Conservation (phyloP, 495 filamentous ascomycete genomes). For the Podospora pseudopauciseta region DNA sequence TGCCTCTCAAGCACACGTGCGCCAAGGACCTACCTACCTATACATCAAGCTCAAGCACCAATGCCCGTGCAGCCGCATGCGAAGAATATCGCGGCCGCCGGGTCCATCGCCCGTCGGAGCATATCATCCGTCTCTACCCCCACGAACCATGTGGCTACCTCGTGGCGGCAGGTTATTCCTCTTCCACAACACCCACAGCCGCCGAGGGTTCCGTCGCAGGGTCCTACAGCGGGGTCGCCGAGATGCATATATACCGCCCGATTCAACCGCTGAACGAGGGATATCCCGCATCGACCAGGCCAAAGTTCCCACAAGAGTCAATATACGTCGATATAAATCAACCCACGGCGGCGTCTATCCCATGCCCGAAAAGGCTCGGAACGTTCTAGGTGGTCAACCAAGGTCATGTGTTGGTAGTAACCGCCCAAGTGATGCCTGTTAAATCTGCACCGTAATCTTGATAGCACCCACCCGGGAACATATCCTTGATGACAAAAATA, state of each 20-base stretch:
- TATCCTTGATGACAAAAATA: neutral
- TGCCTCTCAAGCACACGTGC: too few species aligned
- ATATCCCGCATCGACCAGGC: neutral
- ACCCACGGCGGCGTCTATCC: neutral
- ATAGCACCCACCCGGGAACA: neutral
- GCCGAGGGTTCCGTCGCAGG: neutral
- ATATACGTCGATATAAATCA: neutral
- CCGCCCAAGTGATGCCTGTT: neutral
- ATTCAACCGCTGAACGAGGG: neutral
- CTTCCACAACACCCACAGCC: neutral
- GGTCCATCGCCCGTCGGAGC: neutral
- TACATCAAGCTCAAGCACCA: neutral
- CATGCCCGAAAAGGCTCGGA: neutral
- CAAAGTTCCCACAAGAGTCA: neutral
- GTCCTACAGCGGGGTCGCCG: neutral
- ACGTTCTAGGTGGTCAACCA: too few species aligned
- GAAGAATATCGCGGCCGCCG: neutral
- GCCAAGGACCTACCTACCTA: neutral
- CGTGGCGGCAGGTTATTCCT: neutral
- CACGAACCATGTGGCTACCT: neutral
- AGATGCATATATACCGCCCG: neutral
- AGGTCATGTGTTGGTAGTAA: neutral
- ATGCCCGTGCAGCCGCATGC: neutral
- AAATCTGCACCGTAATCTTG: neutral
- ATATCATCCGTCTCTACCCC: neutral